phyloP scores from a whole-genome alignment of 2,329 filamentous ascomycete species.

The Colletotrichum tofieldiae region DNA sequence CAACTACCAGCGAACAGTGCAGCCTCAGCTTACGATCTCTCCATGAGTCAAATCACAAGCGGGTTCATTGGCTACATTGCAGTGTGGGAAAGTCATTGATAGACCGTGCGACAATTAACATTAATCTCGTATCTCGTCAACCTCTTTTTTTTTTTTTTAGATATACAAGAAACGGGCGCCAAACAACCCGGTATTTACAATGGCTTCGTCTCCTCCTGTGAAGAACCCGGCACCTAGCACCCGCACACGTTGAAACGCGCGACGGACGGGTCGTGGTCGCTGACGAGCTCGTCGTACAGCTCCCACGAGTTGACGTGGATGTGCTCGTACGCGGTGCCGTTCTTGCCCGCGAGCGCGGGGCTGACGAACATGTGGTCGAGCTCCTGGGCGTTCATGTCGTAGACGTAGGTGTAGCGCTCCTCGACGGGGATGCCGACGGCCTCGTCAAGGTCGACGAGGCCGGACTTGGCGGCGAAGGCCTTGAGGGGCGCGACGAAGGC shows the following conservation, averaged over 20 bases:
- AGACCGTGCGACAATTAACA: slow-evolving; percentile 2
- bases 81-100: background rate
- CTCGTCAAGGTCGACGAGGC: slow-evolving; percentile 75
- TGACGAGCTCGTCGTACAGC: slow-evolving; percentile 68
- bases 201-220: background rate
- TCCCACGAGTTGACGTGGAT: slow-evolving; percentile 82
- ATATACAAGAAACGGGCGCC: background rate
- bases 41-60: too few relatives aligned
- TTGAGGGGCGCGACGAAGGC: slow-evolving; percentile 72
- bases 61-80: too few relatives aligned
- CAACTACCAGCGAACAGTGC: too few relatives aligned
- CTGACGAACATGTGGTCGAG: slow-evolving; percentile 81
- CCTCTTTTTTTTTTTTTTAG: background rate
- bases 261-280: slow-evolving; percentile 80
- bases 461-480: slow-evolving; percentile 67
- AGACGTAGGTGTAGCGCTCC: slow-evolving; percentile 81
- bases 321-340: slow-evolving; percentile 71
- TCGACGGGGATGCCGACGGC: slow-evolving; percentile 64
- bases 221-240: slow-evolving; percentile 40
- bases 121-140: slow-evolving; percentile 8
- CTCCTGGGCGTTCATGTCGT: slow-evolving; percentile 78
- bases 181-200: background rate
- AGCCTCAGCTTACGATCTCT: too few relatives aligned
- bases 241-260: slow-evolving; percentile 74
- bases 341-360: slow-evolving; percentile 60